Evolutionary conservation across 345 rosid species (phyloP).

Genomic region (Microcos paniculata): DNA sequence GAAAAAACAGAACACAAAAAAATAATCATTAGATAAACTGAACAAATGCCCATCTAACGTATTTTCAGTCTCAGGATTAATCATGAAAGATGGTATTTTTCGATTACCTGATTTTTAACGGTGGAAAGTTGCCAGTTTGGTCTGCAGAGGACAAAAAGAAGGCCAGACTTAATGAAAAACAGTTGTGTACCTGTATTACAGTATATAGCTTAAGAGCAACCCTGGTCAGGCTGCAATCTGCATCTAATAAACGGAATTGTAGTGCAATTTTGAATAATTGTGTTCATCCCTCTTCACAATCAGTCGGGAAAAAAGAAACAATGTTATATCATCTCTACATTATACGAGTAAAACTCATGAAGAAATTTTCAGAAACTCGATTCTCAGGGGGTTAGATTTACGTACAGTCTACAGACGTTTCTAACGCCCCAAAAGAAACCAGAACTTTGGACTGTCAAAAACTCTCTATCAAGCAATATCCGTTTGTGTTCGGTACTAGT

Average conservation of each 20-base stretch:
- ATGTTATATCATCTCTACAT: too few relatives aligned
- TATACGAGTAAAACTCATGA: too few relatives aligned
- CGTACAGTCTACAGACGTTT: too few relatives aligned
- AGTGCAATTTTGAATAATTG: not conserved
- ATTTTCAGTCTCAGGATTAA: not conserved
- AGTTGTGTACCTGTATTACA: too few relatives aligned
- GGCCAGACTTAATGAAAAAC: not conserved
- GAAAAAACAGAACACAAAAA: conserved; percentile 1
- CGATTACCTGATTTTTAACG: conserved; percentile 39
- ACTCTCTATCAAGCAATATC: too few relatives aligned
- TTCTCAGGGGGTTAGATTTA: too few relatives aligned
- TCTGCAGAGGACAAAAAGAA: conserved; percentile 36
- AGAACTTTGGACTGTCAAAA: too few relatives aligned
- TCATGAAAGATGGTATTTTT: not conserved
- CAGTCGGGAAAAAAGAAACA: too few relatives aligned
- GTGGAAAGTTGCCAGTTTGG: conserved; percentile 44
- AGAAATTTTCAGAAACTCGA: too few relatives aligned
- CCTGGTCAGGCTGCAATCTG: not conserved
- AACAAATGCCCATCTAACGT: not conserved
- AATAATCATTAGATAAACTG: conserved; percentile 19
- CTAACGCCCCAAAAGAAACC: too few relatives aligned
- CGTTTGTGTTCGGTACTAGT: too few relatives aligned
- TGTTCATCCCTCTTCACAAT: too few relatives aligned
- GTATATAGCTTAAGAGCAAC: not conserved
- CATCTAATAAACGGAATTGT: not conserved